Base-by-base conservation (phyloP, 257 asterid species). In the Coffea canephora region DNA sequence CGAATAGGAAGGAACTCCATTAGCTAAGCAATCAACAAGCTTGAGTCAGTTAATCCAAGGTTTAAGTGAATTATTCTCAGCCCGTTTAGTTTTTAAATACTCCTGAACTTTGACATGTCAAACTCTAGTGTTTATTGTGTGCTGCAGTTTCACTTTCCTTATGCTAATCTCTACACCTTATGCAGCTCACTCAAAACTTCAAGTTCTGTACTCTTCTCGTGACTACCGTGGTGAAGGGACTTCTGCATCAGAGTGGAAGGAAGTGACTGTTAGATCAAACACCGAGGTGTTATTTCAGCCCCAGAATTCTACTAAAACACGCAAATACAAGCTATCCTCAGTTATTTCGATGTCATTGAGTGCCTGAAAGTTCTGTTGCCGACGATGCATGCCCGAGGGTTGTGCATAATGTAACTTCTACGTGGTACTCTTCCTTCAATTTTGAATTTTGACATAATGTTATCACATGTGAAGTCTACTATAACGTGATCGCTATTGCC, bases 261-360 rank as follows among this genome's bases (percentile, higher is more conserved):
- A 94, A 89, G 85, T 82, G 73, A 92, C 92, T 2, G 96, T 92
- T 76, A 86, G 86, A 80, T 94, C 99, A 72, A 88, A 85, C 87
- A 92, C 96, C 4, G 96, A 90, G 91, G 86, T 96, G 4, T 71
- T 90, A 76, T 93, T 96, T 73, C 96, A 92, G 80, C 95, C 97
- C 2, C 89, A 83, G 80, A 83, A 85, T 82, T 84, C 92, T 59
- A 86, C 83, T 1, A 94, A 94, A 87, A 82, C 69, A n/a, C 89
- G 82, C 76, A 92, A 91, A 84, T 94, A 87, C 83, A 94, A 90
- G 95, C 85, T 96, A 57, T 92, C 97, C 73, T 88, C 91, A 1
- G 82, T 96, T 65, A 78, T 88, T 82, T 91, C 97, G 87, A 49
- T 96, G 92, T 82, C 91, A 68, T 88, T 96, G 70, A 91, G 99